Evolutionary conservation across 2,329 filamentous ascomycete species (phyloP).

Genomic region (Ophiostoma quercus): DNA sequence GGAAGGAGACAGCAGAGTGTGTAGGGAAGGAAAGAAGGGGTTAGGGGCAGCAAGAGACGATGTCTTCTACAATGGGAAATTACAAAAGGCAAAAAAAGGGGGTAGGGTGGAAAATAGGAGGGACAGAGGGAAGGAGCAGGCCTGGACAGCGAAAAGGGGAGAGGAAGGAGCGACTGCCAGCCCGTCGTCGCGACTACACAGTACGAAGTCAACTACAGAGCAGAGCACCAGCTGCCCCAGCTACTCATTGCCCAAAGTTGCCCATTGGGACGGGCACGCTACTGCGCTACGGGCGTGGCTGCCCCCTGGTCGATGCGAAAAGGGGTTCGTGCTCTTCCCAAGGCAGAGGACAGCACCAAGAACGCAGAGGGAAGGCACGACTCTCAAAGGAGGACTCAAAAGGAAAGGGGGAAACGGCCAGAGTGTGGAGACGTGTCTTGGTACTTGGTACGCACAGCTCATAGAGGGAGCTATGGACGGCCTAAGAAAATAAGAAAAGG

Average conservation of each 20-base stretch:
- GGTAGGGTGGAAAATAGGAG: slow-evolving; percentile 24
- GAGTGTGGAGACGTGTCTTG: slow-evolving; percentile 20
- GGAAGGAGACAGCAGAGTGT: slow-evolving; percentile 15
- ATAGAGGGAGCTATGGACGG: slow-evolving; percentile 10
- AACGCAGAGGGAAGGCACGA: slow-evolving; percentile 5
- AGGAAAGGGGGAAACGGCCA: slow-evolving; percentile 20
- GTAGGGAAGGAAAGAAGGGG: slow-evolving; percentile 19
- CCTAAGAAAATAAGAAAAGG: slow-evolving; percentile 8
- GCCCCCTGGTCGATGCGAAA: slow-evolving; percentile 25
- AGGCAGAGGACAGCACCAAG: background rate
- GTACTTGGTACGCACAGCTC: slow-evolving; percentile 19
- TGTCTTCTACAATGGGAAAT: slow-evolving; percentile 29
- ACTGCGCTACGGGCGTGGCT: slow-evolving; percentile 5
- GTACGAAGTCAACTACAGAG: background rate
- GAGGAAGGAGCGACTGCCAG: background rate
- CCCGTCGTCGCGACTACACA: background rate
- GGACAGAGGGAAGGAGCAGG: slow-evolving; percentile 13
- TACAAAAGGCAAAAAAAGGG: slow-evolving; percentile 27
- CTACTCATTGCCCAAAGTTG: background rate
- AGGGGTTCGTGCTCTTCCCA: slow-evolving; percentile 26
- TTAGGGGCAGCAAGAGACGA: slow-evolving; percentile 20
- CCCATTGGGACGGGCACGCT: slow-evolving; percentile 19
- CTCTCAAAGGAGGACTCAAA: background rate
- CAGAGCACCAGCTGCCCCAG: background rate
- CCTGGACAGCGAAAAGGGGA: slow-evolving; percentile 3